These are phyloP conservation scores for Blastobotrys persicus DNA, from an alignment of 1,139 yeast genomes.

Conservation along the genomic window DNA sequence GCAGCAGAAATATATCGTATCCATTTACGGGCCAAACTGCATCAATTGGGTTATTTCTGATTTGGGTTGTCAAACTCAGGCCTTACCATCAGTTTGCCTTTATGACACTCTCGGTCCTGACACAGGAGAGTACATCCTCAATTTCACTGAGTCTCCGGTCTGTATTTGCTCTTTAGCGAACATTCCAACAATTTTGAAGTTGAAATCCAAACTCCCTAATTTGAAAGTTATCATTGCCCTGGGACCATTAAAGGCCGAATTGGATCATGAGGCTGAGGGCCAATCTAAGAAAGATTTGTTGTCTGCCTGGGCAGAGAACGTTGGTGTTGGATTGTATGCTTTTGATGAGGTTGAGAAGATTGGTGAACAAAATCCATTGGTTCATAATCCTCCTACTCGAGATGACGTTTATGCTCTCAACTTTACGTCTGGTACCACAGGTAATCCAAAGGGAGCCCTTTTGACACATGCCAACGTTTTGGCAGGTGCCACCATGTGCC, in stretches of 20 bases:
- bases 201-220: slow-evolving; percentile 40
- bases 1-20: slow-evolving; percentile 47
- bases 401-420: slow-evolving; percentile 62
- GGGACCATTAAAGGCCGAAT: slow-evolving; percentile 39
- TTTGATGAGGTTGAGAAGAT: slow-evolving; percentile 52
- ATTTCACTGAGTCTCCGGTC: slow-evolving; percentile 55
- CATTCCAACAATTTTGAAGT: slow-evolving; percentile 43
- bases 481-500: slow-evolving; percentile 45
- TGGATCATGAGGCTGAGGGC: slow-evolving; percentile 55
- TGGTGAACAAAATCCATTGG: slow-evolving; percentile 50
- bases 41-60: slow-evolving; percentile 63
- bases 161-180: slow-evolving; percentile 51
- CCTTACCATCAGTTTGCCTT: slow-evolving; percentile 56
- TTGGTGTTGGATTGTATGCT: slow-evolving; percentile 44
- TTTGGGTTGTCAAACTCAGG: slow-evolving; percentile 52
- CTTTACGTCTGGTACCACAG: slow-evolving; percentile 79
- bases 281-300: slow-evolving; percentile 33
- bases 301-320: slow-evolving; percentile 36
- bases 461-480: slow-evolving; percentile 53
- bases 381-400: slow-evolving; percentile 51
- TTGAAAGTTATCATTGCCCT: slow-evolving; percentile 50
- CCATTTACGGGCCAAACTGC: slow-evolving; percentile 55
- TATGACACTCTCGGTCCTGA: slow-evolving; percentile 65
- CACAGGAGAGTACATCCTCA: slow-evolving; percentile 57
- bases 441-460: slow-evolving; percentile 72